A percentile compares a stretch with the other conserved stretches of the same genome.
Evolutionary conservation across 2,329 filamentous ascomycete genomes (phyloP).

Genomic region (Diaporthe eres): DNA sequence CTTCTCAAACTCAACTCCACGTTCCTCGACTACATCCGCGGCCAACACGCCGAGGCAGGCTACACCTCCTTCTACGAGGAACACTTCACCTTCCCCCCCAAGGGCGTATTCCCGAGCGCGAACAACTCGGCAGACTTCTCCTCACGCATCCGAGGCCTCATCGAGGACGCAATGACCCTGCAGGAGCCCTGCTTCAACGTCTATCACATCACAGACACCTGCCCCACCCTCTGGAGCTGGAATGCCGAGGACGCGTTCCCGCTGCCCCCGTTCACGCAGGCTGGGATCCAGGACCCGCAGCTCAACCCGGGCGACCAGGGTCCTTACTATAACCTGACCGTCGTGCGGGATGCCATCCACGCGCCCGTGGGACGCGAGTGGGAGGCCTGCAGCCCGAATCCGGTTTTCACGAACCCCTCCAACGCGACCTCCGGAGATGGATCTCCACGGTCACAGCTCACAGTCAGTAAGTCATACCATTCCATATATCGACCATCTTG

Average conservation of each 20-base stretch:
- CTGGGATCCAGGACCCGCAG: constrained; percentile 15
- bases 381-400: constrained; percentile 17
- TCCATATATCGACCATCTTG: accelerated
- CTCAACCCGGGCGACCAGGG: constrained; percentile 19
- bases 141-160: constrained; percentile 34
- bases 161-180: constrained; percentile 51
- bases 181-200: constrained; percentile 81
- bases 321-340: constrained; percentile 33
- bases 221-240: constrained; percentile 71
- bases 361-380: constrained; percentile 23
- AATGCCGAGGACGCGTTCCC: constrained; percentile 21
- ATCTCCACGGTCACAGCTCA: constrained; percentile 1
- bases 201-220: constrained; percentile 77
- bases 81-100: constrained; percentile 47
- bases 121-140: constrained; percentile 22
- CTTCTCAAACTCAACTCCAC: constrained; percentile 34
- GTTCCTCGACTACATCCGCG: constrained; percentile 56
- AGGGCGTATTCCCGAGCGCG: constrained; percentile 24
- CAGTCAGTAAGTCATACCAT: neutral
- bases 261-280: constrained; percentile 31
- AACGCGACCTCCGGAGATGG: constrained; percentile 21
- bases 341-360: constrained; percentile 33
- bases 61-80: constrained; percentile 65
- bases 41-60: constrained; percentile 68
- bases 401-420: constrained; percentile 14